phyloP scores from a whole-genome alignment of 2,329 filamentous ascomycete species.

The Basipetospora chlamydospora region DNA sequence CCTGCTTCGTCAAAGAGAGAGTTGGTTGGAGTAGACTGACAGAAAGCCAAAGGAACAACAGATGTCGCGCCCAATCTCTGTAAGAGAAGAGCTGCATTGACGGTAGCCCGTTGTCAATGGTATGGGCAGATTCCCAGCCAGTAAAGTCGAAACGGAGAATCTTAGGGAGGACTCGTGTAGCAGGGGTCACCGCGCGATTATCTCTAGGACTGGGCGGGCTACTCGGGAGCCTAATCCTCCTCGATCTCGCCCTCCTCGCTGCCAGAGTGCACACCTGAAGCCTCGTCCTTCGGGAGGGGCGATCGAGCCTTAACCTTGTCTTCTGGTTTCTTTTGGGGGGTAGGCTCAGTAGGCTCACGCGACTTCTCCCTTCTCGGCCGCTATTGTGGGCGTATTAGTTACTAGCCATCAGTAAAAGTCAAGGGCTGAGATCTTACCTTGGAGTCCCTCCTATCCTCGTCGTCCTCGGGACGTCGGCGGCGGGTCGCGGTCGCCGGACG shows the following conservation, averaged over 20 bases:
- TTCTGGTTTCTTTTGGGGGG: constrained; percentile 45
- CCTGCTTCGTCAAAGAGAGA: no score
- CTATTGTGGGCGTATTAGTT: no score
- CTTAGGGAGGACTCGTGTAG: no score
- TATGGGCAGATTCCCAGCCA: no score
- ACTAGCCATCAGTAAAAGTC: constrained; percentile 10
- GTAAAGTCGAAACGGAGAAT: no score
- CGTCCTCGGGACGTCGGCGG: constrained; percentile 64
- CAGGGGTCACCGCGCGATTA: no score
- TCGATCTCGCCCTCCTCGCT: constrained; percentile 98
- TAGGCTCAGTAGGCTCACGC: constrained; percentile 41
- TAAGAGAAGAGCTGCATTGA: no score
- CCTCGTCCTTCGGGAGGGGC: constrained; percentile 28
- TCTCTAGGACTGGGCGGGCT: not conserved
- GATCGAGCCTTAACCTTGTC: constrained; percentile 39
- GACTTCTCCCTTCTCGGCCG: constrained; percentile 42
- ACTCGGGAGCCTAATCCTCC: constrained; percentile 42
- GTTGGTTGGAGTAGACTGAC: no score
- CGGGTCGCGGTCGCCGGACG: constrained; percentile 43
- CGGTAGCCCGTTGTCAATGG: no score
- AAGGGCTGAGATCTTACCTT: constrained; percentile 37
- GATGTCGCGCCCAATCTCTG: no score
- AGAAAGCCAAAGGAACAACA: no score
- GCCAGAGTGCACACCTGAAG: constrained; percentile 58
- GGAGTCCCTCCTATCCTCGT: constrained; percentile 55